Conservation (phyloP, 331 rosid genomes). For the Saraca asoca region DNA sequence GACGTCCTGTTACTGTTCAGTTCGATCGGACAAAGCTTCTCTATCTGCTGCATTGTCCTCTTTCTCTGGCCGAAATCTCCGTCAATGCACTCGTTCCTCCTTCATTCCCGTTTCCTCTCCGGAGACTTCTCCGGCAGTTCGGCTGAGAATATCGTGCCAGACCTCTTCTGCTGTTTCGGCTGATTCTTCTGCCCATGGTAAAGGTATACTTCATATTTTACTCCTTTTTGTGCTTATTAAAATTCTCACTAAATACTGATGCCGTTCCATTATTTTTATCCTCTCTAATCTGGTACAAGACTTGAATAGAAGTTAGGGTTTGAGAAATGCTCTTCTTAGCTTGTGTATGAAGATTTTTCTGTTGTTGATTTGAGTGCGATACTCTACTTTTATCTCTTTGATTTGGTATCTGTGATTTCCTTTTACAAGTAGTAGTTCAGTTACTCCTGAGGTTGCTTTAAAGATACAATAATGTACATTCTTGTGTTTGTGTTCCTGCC, state of each 20-base stretch:
- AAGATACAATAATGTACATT: too few species aligned
- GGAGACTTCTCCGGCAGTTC: too few species aligned
- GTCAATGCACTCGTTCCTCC: constrained; percentile 32
- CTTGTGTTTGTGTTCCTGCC: background rate
- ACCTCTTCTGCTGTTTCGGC: constrained; percentile 44
- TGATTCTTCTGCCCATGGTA: constrained; percentile 35
- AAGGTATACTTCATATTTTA: constrained; percentile 30
- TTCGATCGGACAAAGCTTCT: constrained; percentile 43
- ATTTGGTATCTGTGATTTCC: background rate
- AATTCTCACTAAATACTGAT: background rate
- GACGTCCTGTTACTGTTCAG: constrained; percentile 32
- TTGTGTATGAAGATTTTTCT: too few species aligned
- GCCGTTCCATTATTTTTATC: background rate
- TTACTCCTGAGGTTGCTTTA: background rate
- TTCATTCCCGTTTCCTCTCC: constrained; percentile 43
- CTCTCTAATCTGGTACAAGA: background rate
- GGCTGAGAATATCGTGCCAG: constrained; percentile 51
- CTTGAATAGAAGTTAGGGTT: constrained; percentile 29
- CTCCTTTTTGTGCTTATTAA: background rate
- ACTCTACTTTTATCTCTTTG: background rate
- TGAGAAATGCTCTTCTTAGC: background rate
- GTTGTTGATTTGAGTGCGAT: background rate
- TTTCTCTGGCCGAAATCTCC: constrained; percentile 40
- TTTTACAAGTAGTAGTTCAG: background rate
- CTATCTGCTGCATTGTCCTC: constrained; percentile 35